Base-by-base conservation (phyloP, 345 rosid species). In the Eucalyptus shirleyi region DNA sequence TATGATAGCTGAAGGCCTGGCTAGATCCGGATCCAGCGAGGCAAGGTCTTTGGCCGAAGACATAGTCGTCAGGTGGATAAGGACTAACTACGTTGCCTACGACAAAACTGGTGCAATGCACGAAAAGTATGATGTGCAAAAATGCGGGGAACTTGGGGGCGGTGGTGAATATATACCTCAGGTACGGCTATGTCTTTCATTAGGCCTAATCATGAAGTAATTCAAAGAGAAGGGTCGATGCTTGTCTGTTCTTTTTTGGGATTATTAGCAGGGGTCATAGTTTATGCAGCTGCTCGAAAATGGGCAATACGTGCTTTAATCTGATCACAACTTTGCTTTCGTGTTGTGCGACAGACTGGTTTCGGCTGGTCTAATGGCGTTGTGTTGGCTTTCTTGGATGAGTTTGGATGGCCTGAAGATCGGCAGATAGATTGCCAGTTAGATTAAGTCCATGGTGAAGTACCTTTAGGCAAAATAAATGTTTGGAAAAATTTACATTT, bases 321-420 rank as follows among this genome's bases (percentile, higher is more conserved):
- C 83, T 77, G 47, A 77, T 77, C 47, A 37, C 28, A 77, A 6
- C 87, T 85, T 37, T 24, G 23, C 19, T 53, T 59, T 93, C 96
- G 91, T 87, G 82, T 32, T 86, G 14, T 93, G 93, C 95, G 7
- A 37, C 59, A 98, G 98, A 96, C 97, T 40, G 99, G 99, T 77
- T 98, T 98, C 88, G 98, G 98, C 32, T 98, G 99, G 99, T 93
- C 99, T n/a, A 98, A 96, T 89, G 99, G 98, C 55, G 99, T 98
- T 72, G 94, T 95, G 44, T 91, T 98, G 94, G 88, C 98, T 42
- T 95, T 98, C 91, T 88, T 98, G 94, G 98, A 98, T 88, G 99
- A 96, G 92, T 97, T 95, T 93, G 99, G 99, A 89, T 98, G 99
- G 99, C 95, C 98, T 21, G 90, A 90, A 88, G 93, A 94, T 92